Evolutionary conservation across 352 stramenopile genomes (phyloP), one percentile per base, ranked within the genome.

Genomic region (Globisporangium megalacanthum): DNA sequence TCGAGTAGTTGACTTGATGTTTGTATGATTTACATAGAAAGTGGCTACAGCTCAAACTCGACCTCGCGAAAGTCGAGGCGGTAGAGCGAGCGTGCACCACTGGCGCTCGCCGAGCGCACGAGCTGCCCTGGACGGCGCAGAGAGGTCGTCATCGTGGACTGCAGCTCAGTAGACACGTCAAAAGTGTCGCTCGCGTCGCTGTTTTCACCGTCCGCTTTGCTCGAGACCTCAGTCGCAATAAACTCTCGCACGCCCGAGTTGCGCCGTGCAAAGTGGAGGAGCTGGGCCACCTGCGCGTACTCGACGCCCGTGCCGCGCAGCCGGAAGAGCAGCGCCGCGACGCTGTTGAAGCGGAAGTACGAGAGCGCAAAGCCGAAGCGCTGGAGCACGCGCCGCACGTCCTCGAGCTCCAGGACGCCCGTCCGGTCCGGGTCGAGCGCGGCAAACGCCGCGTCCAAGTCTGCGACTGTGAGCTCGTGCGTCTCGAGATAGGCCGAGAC

Each of bases 301-400:
- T 78, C 68, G 25, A 86, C 60, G 25, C 54, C 69, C 1, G 65
- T 74, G 2, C 65, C 73, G 9, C 68, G 62, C 2, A 85, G 42
- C 10, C 67, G 42, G 33, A 88, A 86, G 1, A 88, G 56, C 50
- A 88, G 50, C 68, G 70, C 72, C 0, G 70, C 72, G 31, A 88
- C 74, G 42, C 62, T 80, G 59, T 88, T 85, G 46, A 88, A 88
- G 29, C 74, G 73, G 29, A 83, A 85, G 35, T 72, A 60, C 10
- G 78, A 83, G 25, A 86, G 55, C 10, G 57, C 58, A 42, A 83
- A 84, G 36, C 76, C 76, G 49, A 86, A 73, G 3, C 39, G 50
- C 6, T 49, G 49, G 11, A 88, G 49, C 20, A 83, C 66, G 3
- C 50, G 19, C 0, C 76, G 76, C 10, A 87, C 58, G 20, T 71